Evolutionary conservation across 164 flowering plant species (phyloP).

Genomic region (Chimonanthus salicifolius): DNA sequence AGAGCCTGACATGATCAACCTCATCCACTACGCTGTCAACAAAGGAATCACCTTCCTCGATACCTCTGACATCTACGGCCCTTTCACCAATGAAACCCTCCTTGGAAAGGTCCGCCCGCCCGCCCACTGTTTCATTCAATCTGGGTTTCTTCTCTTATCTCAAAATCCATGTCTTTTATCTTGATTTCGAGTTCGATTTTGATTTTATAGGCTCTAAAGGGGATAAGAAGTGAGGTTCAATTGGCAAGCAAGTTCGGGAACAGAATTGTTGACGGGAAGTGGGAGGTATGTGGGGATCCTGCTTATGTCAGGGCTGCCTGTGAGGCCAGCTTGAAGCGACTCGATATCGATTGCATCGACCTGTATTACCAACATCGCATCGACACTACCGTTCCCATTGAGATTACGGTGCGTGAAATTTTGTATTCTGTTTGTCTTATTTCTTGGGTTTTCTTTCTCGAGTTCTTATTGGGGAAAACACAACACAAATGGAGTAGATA

Average conservation of each 20-base stretch:
- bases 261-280: conserved; percentile 7
- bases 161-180: not conserved
- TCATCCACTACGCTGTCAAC: not conserved
- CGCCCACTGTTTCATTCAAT: too few relatives aligned
- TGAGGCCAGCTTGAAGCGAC: conserved; percentile 14
- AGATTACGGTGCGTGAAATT: conserved; percentile 10
- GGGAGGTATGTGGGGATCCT: conserved; percentile 15
- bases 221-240: conserved; percentile 16
- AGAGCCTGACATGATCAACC: not conserved
- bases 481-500: not conserved
- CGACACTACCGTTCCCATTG: conserved; percentile 13
- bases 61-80: not conserved
- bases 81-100: conserved; percentile 3
- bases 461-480: not conserved
- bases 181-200: not conserved
- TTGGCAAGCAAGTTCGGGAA: conserved; percentile 23
- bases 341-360: conserved; percentile 12
- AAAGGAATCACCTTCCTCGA: conserved; percentile 3
- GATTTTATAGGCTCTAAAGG: conserved; percentile 15
- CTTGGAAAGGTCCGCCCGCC: not conserved
- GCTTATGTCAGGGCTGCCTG: conserved; percentile 8
- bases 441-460: not conserved
- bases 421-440: not conserved
- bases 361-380: conserved; percentile 18
- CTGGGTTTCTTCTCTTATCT: not conserved